Base-by-base conservation (phyloP, 2,329 filamentous ascomycete genomes). In the Paecilomyces fulvus region DNA sequence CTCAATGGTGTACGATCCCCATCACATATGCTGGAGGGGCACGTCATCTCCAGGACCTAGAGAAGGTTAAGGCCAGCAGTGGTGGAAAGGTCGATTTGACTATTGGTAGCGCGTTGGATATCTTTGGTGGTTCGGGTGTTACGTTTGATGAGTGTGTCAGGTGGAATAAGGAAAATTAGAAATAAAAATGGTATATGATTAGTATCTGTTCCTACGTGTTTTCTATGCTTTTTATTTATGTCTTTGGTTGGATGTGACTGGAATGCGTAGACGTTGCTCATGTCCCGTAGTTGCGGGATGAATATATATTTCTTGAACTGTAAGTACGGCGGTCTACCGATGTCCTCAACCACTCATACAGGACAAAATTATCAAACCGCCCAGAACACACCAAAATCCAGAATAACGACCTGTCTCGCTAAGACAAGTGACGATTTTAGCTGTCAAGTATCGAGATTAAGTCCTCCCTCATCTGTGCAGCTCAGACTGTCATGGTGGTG, bases 1-100 rank as follows among this genome's bases (percentile, higher is more conserved):
- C 90, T 1, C 77, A 86, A 62, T 97, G 94, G 91, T 96, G 90
- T 70, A 85, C 79, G 43, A 92, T 96, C 63, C 94, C 94, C 1
- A 89, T 97, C 14, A 99, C 94, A 1, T 99, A 99, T 75, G 94
- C 94, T 5, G 94, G 94, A 23, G 94, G 94, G n/a, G 94, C 90
- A 46, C 83, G 90, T 55, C 86, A 84, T 65, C 75, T 97, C 37
- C 81, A 86, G 51, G 94, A 99, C 67, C 75, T 99, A 28, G 89
- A 94, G 58, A 79, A 84, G 33, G 94, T 99, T 9, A 88, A 90
- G 75, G 74, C 75, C 48, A 77, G 96, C 61, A 96, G 92, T 71
- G 72, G 75, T 33, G 91, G 90, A 28, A 90, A 85, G 69, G 86
- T 97, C 21, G 92, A 99, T 69, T 78, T 99, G 64, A 99, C 94